Percentiles rank a stretch among this genome's conserved stretches.
Conservation (phyloP, 495 filamentous ascomycete genomes). For the Pseudomonodictys pantanalensis region DNA sequence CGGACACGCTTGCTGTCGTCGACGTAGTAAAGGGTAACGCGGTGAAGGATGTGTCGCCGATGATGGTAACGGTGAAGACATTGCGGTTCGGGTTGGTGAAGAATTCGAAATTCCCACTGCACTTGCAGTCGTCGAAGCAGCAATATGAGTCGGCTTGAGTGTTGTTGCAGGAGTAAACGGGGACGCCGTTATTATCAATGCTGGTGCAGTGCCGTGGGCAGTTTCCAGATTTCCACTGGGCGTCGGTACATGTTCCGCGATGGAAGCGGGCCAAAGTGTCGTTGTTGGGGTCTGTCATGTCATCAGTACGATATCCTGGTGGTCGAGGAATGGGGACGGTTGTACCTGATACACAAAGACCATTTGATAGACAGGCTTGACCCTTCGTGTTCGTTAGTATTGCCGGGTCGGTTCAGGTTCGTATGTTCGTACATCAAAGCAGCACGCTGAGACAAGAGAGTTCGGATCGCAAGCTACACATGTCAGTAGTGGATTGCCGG, state of each 20-base stretch:
- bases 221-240: slow-evolving; percentile 10
- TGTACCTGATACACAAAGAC: slow-evolving; percentile 24
- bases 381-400: not conserved
- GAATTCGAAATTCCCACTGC: slow-evolving; percentile 1
- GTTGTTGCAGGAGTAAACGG: slow-evolving; percentile 14
- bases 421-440: slow-evolving; percentile 9
- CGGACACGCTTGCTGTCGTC: not conserved
- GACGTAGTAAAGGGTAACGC: not conserved
- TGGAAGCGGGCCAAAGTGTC: slow-evolving; percentile 8
- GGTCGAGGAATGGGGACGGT: not conserved
- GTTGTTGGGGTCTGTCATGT: slow-evolving; percentile 14
- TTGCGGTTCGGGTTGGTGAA: slow-evolving; percentile 2
- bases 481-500: not conserved
- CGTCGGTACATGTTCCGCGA: slow-evolving; percentile 23
- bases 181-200: slow-evolving; percentile 10
- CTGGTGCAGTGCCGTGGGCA: slow-evolving; percentile 19
- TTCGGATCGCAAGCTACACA: slow-evolving; percentile 16
- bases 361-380: slow-evolving; percentile 26
- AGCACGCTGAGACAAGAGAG: slow-evolving; percentile 14
- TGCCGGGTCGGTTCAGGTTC: not conserved
- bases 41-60: slow-evolving; percentile 21
- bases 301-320: not conserved
- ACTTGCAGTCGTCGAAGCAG: slow-evolving; percentile 22
- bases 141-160: slow-evolving; percentile 17
- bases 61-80: slow-evolving; percentile 21